Percentiles rank a stretch among this genome's conserved stretches.
These are phyloP conservation scores for Papilionanthe hybrid DNA, from an alignment of 116 monocot genomes.

Conservation along the genomic window DNA sequence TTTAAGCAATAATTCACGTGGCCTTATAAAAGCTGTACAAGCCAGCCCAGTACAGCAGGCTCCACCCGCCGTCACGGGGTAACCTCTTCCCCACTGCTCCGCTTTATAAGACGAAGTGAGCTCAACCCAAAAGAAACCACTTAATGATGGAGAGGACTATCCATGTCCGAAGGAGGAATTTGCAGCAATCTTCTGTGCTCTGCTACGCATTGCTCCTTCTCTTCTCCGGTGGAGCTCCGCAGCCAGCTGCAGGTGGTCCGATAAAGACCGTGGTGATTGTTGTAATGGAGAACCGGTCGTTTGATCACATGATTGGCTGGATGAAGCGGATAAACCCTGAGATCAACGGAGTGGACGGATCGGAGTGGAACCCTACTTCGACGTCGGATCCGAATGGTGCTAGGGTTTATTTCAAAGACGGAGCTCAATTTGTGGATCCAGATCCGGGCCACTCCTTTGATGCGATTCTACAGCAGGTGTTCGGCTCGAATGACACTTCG, in stretches of 20 bases:
- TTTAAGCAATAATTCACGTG: no score
- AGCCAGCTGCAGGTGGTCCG: conserved; percentile 17
- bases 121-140: background rate
- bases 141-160: background rate
- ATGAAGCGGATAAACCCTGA: conserved; percentile 39
- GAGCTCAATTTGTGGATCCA: conserved; percentile 47
- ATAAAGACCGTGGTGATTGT: conserved; percentile 51
- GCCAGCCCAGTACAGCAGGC: background rate
- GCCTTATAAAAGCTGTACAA: background rate
- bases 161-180: background rate
- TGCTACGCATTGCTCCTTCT: conserved; percentile 11
- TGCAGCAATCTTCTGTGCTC: background rate
- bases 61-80: no score
- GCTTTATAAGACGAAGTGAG: no score
- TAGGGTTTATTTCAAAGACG: conserved; percentile 36
- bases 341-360: conserved; percentile 44
- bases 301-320: conserved; percentile 70
- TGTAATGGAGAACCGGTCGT: conserved; percentile 68
- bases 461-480: conserved; percentile 48
- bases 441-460: conserved; percentile 61
- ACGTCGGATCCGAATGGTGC: conserved; percentile 30
- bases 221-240: background rate
- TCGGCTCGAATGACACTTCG: conserved; percentile 42
- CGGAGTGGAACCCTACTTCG: conserved; percentile 49
- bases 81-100: no score